A percentile compares a stretch with the other conserved stretches of the same genome.
phyloP scores from a whole-genome alignment of 345 rosid species.

The Eucalyptus shirleyi region DNA sequence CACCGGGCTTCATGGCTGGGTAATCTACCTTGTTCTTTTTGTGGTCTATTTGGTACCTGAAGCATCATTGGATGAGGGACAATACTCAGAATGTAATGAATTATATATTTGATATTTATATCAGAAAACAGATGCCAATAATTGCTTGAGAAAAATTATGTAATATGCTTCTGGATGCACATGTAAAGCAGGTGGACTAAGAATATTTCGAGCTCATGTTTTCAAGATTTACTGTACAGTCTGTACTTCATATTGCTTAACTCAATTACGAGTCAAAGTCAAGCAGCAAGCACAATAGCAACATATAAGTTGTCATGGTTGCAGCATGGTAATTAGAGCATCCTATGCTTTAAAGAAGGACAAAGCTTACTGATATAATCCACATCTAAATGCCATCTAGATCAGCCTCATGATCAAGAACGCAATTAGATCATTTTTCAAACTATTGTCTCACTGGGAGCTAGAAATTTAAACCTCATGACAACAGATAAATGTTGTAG shows the following conservation, averaged over 20 bases:
- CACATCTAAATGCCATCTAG: neutral
- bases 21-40: slow-evolving; percentile 47
- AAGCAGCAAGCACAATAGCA: neutral
- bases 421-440: neutral
- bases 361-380: neutral
- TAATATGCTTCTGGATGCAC: neutral
- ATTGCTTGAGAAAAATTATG: neutral
- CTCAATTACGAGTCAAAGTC: neutral
- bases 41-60: slow-evolving; percentile 65
- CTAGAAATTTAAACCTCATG: neutral
- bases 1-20: slow-evolving; percentile 18
- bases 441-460: neutral
- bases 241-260: neutral
- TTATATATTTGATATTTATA: neutral
- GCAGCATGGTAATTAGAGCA: neutral
- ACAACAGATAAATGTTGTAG: neutral
- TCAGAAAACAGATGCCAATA: neutral
- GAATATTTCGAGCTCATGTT: neutral
- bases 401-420: neutral
- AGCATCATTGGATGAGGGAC: neutral
- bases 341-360: neutral
- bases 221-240: neutral
- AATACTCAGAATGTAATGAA: neutral
- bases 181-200: neutral
- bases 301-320: neutral